Percentiles rank a stretch among this genome's conserved stretches.
Evolutionary conservation across 495 filamentous ascomycete genomes (phyloP).

Genomic region (Aspergillus ellipticus): DNA sequence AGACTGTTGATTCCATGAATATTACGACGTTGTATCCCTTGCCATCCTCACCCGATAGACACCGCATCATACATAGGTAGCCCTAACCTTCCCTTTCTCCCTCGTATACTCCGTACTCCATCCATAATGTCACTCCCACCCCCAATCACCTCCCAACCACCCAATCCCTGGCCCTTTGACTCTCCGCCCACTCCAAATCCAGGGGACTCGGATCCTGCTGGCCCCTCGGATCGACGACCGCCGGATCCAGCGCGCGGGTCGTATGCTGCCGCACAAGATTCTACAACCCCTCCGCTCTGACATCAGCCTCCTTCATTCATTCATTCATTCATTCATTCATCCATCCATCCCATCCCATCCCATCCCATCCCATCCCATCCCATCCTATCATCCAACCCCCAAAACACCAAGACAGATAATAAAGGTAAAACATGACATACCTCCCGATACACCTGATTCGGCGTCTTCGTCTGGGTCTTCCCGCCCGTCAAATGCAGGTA

Average conservation of each 20-base stretch:
- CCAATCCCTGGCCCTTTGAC: conserved; percentile 12
- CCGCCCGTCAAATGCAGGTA: conserved; percentile 27
- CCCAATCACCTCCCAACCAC: neutral
- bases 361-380: too few relatives aligned
- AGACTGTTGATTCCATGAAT: neutral
- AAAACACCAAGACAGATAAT: too few relatives aligned
- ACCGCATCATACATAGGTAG: neutral
- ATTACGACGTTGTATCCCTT: neutral
- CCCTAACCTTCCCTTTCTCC: neutral
- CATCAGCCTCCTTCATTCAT: neutral
- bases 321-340: too few relatives aligned
- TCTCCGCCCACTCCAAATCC: conserved; percentile 29
- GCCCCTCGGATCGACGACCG: conserved; percentile 22
- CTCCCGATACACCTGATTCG: conserved; percentile 29
- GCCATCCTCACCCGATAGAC: neutral
- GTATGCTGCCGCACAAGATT: neutral
- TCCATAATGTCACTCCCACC: too few relatives aligned
- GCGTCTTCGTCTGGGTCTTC: conserved; percentile 20
- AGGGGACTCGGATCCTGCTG: conserved; percentile 19
- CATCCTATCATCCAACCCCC: too few relatives aligned
- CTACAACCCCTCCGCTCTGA: neutral
- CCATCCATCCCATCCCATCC: too few relatives aligned
- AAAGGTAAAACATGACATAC: too few relatives aligned
- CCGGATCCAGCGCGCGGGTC: conserved; percentile 24
- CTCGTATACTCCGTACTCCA: too few relatives aligned